Conservation (phyloP, 352 stramenopile genomes). For the Pythium guiyangense region DNA sequence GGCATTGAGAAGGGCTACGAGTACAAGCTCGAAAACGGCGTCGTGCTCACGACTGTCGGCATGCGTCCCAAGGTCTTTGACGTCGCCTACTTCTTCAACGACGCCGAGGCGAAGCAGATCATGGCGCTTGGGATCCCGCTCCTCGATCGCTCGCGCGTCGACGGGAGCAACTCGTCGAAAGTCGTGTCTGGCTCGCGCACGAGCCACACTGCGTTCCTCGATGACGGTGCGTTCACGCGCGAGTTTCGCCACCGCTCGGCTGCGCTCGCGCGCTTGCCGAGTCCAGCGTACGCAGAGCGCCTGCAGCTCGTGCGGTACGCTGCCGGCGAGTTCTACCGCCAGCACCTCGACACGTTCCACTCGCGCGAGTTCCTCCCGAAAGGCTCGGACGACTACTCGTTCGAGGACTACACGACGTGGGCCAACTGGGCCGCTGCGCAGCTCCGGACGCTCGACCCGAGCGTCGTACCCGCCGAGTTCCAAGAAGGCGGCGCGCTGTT, state of each 20-base stretch:
- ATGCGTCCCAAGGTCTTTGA: conserved; percentile 71
- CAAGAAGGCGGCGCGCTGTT: conserved; percentile 53
- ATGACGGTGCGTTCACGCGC: conserved; percentile 58
- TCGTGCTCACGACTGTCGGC: conserved; percentile 65
- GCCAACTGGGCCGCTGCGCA: conserved; percentile 48
- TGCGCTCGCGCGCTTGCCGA: conserved; percentile 58
- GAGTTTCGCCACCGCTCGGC: conserved; percentile 68
- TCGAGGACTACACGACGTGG: conserved; percentile 69
- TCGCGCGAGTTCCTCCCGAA: conserved; percentile 68
- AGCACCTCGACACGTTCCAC: conserved; percentile 82
- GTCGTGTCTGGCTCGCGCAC: conserved; percentile 63
- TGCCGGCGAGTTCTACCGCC: conserved; percentile 76
- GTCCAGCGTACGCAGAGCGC: conserved; percentile 57
- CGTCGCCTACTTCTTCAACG: conserved; percentile 62
- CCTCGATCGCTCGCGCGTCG: conserved; percentile 67
- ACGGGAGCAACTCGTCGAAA: conserved; percentile 54
- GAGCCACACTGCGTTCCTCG: conserved; percentile 78
- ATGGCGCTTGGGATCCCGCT: conserved; percentile 42
- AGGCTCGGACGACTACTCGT: conserved; percentile 21
- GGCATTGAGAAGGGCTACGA: conserved; percentile 73
- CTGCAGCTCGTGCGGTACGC: conserved; percentile 78
- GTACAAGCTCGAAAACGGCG: conserved; percentile 66
- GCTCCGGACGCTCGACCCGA: conserved; percentile 35
- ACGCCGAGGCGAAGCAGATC: conserved; percentile 50
- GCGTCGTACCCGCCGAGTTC: conserved; percentile 49